These are phyloP conservation scores for Penium margaritaceum DNA, from an alignment of 139 green algal species.

Conservation along the genomic window DNA sequence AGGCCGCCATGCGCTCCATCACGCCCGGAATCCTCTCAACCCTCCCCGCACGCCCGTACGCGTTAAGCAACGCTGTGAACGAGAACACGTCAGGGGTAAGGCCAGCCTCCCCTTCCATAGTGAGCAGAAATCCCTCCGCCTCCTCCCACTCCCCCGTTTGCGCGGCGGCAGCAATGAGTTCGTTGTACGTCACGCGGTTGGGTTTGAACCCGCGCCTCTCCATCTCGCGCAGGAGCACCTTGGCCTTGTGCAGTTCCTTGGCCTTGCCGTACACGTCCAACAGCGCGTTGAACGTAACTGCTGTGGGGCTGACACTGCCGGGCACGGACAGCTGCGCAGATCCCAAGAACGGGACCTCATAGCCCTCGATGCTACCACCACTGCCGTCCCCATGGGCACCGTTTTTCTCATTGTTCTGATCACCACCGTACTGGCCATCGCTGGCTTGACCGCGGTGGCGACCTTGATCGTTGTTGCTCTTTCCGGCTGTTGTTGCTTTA, in stretches of 20 bases:
- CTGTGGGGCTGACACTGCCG: neutral
- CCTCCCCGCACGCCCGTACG: neutral
- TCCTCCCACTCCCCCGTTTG: neutral
- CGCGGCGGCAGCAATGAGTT: slow-evolving; percentile 41
- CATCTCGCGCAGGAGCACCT: slow-evolving; percentile 38
- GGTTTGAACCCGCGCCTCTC: slow-evolving; percentile 18
- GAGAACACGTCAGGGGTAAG: slow-evolving; percentile 28
- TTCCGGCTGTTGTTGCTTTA: no score
- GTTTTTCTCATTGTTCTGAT: no score
- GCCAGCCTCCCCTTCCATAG: neutral
- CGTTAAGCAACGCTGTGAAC: slow-evolving; percentile 37
- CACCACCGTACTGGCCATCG: no score
- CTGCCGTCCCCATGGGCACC: no score
- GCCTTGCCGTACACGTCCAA: slow-evolving; percentile 58
- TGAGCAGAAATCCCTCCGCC: neutral
- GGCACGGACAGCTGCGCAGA: no score
- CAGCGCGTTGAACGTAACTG: slow-evolving; percentile 54
- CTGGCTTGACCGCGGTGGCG: no score
- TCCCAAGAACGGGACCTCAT: no score
- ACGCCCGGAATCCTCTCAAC: slow-evolving; percentile 16
- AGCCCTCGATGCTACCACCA: no score
- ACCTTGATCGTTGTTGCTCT: no score
- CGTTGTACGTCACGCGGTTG: slow-evolving; percentile 54
- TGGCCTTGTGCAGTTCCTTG: slow-evolving; percentile 11
- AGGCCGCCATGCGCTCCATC: neutral